Conservation (phyloP, 163 green algal genomes). For the Chloromonas sp. region DNA sequence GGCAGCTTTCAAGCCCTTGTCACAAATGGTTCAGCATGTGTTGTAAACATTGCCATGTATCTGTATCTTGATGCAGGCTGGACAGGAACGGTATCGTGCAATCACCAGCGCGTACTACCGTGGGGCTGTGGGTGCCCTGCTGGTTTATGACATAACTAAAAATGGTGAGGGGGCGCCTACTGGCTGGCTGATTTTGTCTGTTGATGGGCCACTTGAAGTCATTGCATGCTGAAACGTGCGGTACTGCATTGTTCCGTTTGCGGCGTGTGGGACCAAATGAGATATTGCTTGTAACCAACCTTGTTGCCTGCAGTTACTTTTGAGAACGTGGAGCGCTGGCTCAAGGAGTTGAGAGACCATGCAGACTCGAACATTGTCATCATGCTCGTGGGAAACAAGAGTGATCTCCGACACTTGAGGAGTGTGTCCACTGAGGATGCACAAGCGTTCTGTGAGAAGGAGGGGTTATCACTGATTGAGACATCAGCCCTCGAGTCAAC, state of each 20-base stretch:
- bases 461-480: conserved; percentile 94
- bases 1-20: background rate
- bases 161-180: conserved; percentile 36
- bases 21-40: background rate
- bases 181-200: too few species aligned
- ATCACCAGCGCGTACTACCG: conserved; percentile 97
- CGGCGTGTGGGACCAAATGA: too few species aligned
- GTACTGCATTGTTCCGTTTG: too few species aligned
- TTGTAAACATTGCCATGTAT: background rate
- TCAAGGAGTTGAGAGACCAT: conserved; percentile 97
- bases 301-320: conserved; percentile 76
- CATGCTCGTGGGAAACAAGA: conserved; percentile 99
- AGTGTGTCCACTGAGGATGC: conserved; percentile 87
- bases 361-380: conserved; percentile 98
- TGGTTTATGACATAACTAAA: conserved; percentile 99
- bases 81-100: conserved; percentile 88
- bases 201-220: too few species aligned
- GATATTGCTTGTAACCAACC: too few species aligned
- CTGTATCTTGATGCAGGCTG: conserved; percentile 38
- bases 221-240: too few species aligned
- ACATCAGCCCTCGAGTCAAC: conserved; percentile 93
- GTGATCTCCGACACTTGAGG: conserved; percentile 90
- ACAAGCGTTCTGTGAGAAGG: conserved; percentile 76
- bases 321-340: conserved; percentile 97
- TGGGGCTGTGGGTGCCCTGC: conserved; percentile 91